A percentile compares a stretch with the other conserved stretches of the same genome.
Evolutionary conservation across 805 yeast species (phyloP).

Genomic region (Priceomyces medius): DNA sequence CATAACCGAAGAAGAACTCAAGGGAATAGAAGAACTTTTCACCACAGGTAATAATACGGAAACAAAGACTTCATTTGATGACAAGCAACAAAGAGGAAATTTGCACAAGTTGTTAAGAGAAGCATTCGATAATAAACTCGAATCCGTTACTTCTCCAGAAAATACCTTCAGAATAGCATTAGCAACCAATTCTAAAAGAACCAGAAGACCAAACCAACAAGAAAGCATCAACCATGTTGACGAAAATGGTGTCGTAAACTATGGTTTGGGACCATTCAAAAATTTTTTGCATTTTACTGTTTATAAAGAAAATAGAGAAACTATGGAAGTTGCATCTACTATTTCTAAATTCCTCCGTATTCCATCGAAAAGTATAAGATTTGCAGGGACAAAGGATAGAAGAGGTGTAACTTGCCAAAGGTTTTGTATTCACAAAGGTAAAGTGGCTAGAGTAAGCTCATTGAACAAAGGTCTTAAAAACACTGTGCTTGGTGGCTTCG

Average conservation of each 20-base stretch:
- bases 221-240: conserved; percentile 40
- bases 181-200: conserved; percentile 38
- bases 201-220: conserved; percentile 39
- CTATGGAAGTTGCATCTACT: conserved; percentile 88
- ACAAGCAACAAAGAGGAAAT: conserved; percentile 71
- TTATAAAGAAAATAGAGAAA: conserved; percentile 93
- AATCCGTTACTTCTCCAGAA: conserved; percentile 69
- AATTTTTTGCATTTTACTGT: conserved; percentile 72
- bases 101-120: conserved; percentile 75
- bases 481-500: conserved; percentile 75
- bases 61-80: conserved; percentile 56
- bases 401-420: conserved; percentile 93
- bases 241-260: conserved; percentile 56
- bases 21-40: conserved; percentile 53
- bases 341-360: conserved; percentile 71
- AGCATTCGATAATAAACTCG: conserved; percentile 72
- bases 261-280: conserved; percentile 72
- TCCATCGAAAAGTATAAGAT: conserved; percentile 69
- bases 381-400: conserved; percentile 96
- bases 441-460: conserved; percentile 71
- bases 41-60: conserved; percentile 56
- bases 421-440: conserved; percentile 64
- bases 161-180: conserved; percentile 66
- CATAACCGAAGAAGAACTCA: conserved; percentile 63
- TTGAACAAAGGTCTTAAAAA: conserved; percentile 76